Conservation (phyloP, 805 yeast species). For the Sugiyamaella qingdaonensis region DNA sequence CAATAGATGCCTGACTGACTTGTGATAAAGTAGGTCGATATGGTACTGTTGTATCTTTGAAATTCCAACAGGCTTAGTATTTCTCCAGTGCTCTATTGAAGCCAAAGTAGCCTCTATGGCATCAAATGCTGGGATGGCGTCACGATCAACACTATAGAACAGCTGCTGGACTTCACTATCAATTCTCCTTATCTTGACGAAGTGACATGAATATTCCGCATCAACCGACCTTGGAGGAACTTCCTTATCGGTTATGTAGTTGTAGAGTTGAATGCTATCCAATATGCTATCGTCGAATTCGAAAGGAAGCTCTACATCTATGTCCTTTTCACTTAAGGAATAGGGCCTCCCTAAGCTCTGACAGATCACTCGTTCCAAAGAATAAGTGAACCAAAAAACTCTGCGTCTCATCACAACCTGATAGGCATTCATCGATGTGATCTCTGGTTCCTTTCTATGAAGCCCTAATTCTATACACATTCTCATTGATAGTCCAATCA, state of each 20-base stretch:
- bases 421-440: constrained; percentile 42
- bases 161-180: constrained; percentile 73
- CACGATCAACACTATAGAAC: constrained; percentile 40
- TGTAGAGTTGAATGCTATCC: constrained; percentile 2
- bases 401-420: constrained; percentile 64
- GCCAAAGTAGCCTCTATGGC: not conserved
- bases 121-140: constrained; percentile 5
- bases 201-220: constrained; percentile 47
- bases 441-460: constrained; percentile 52
- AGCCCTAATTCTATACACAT: constrained; percentile 78
- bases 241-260: not conserved
- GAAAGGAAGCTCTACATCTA: constrained; percentile 66
- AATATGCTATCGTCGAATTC: constrained; percentile 67
- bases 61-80: constrained; percentile 1
- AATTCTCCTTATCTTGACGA: constrained; percentile 64
- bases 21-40: constrained; percentile 11
- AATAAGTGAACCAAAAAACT: constrained; percentile 81
- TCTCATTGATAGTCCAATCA: constrained; percentile 72
- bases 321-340: constrained; percentile 77
- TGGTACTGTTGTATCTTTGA: constrained; percentile 10
- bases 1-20: constrained; percentile 7
- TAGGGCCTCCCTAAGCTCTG: constrained; percentile 81
- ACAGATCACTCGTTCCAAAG: constrained; percentile 78
- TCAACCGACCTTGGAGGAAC: not conserved
- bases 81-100: constrained; percentile 6